Evolutionary conservation across 164 flowering plant species (phyloP), one percentile per base, ranked within the genome.

Genomic region (Houttuynia cordata): DNA sequence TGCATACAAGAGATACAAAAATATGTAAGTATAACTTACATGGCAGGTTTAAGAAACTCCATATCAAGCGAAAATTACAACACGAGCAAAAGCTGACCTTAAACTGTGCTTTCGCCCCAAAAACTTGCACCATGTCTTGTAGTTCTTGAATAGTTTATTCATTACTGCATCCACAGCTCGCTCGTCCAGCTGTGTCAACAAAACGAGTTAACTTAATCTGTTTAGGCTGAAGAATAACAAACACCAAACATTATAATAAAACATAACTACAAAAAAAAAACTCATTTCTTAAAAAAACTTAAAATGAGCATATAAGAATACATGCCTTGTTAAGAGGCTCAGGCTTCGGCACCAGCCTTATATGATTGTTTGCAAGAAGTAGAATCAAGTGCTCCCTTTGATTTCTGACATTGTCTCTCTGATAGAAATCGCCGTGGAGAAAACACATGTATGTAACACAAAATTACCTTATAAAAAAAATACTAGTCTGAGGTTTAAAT

Each of bases 391-490:
- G 85, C 78, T 94, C 99, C 72, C 97, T 78, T 73, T 91, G 96
- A 71, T 94, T 94, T 73, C 96, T 83, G 70, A 94, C 99, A 75
- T 84, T 91, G 77, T 94, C 99, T 75, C 73, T 86, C 99, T 94
- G 90, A 37, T 62, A 19, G 58, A 53, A 64, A 24, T 58, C 67
- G 68, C 64, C 61, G 15, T 56, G 67, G 58, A 52, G 41, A 66
- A 72, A 60, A 14, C 47, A 49, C 2, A 39, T 52, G 20, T n/a
- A 52, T 10, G 0, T 23, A 52, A 23, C 19, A 9, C 23, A 20
- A 20, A n/a, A 4, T 23, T 53, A 23, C 0, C 20, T 59, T 41
- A 20, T 37, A 24, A 24, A 56, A 24, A 21, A 13, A 56, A 9
- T 14, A 25, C 22, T 4, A n/a, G 22, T 30, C 12, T 6, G 8